Conservation (phyloP, 371 early-diverging fungal genomes). For the Rhizopus microsporus region DNA sequence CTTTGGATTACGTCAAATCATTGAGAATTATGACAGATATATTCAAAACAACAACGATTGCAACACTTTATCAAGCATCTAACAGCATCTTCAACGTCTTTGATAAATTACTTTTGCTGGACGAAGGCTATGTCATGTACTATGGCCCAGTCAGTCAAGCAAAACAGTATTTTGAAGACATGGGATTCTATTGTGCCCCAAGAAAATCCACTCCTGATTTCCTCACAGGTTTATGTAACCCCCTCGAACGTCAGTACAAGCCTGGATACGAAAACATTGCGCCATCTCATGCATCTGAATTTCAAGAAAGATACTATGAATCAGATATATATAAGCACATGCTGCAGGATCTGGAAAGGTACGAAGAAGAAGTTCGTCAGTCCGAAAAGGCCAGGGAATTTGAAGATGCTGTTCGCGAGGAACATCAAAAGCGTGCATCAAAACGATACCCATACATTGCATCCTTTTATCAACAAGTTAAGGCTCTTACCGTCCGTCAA, state of each 20-base stretch:
- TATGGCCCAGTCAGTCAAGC: conserved; percentile 70
- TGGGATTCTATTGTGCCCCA: conserved; percentile 69
- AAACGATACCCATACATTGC: conserved; percentile 60
- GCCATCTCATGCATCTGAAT: conserved; percentile 47
- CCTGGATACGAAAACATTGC: conserved; percentile 55
- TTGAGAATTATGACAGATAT: conserved; percentile 68
- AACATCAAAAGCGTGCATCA: conserved; percentile 59
- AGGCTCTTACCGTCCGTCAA: conserved; percentile 62
- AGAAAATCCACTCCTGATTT: conserved; percentile 78
- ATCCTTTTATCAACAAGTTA: conserved; percentile 62
- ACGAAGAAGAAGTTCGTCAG: conserved; percentile 32
- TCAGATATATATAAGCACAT: conserved; percentile 38
- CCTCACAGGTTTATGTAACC: conserved; percentile 68
- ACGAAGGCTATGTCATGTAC: conserved; percentile 73
- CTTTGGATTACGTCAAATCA: conserved; percentile 72
- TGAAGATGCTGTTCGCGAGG: conserved; percentile 52
- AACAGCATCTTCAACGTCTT: conserved; percentile 76
- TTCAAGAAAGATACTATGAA: conserved; percentile 45
- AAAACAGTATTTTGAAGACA: conserved; percentile 63
- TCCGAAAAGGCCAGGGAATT: conserved; percentile 44
- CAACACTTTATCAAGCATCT: conserved; percentile 69
- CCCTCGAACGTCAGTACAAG: conserved; percentile 58
- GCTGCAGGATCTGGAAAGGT: conserved; percentile 40
- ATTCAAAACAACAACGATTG: conserved; percentile 62
- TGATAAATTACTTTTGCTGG: conserved; percentile 72